Evolutionary conservation across 129 eudicot species (phyloP), one percentile per base, ranked within the genome.

Genomic region (Logfia minima): DNA sequence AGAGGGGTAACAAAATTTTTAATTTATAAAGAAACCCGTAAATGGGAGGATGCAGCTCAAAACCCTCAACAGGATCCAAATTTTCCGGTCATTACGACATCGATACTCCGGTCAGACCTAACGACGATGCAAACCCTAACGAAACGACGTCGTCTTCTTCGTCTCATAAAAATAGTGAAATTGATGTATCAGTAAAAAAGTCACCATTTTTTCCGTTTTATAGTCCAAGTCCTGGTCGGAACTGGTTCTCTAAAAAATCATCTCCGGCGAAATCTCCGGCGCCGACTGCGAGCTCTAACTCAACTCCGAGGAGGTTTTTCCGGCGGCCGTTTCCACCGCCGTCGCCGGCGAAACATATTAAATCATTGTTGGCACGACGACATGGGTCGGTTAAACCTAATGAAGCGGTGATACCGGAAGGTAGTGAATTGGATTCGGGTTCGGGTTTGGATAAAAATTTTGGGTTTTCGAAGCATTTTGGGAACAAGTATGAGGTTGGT

Each of bases 291-390:
- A 87, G 89, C 31, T 82, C 89, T 2, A 74, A 79, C 61, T 86
- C 92, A 1, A 88, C 98, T 1, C 97, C 96, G 78, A 84, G 72
- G 79, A 75, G 92, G 34, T 89, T 91, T 26, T 86, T 94, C 77
- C 87, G 85, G 77, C 75, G 90, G 4, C 92, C 91, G 39, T 90
- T 90, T 61, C 95, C 96, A 0, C 98, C 98, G 21, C 93, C 98
- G 41, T 94, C 98, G 9, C 98, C 96, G 76, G 98, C 97, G 77
- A 94, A 91, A 78, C 98, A 94, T 64, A 94, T 94, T 18, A 86
- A 81, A 69, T 86, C 96, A 6, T 78, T 84, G 62, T 71, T 90
- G 68, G 93, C 92, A 8, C 60, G 92, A 28, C 76, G 98, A 77
- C 93, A 89, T 0, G 97, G 97, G 28, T 83, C 93, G 0, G 91